Base-by-base conservation (phyloP, 177 flowering plant species). In the Vitis hybrid region DNA sequence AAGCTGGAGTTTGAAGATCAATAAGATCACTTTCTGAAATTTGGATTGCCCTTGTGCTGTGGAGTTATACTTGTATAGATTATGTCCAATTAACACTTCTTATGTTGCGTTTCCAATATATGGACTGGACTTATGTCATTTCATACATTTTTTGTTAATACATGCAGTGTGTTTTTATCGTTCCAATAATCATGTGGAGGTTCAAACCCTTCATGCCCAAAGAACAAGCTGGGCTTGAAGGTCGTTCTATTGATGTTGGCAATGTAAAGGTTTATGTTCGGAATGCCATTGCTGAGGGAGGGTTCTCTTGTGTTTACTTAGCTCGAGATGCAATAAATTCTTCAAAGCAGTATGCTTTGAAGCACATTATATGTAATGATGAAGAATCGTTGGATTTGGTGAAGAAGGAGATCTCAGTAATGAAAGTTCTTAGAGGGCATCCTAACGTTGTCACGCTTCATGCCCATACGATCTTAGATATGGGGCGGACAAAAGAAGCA, bases 401-500 rank as follows among this genome's bases (percentile, higher is more conserved):
- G 6, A 78, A 70, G 87, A 96, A 92, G 79, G 99, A 96, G 83
- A 88, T 96, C 30, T 83, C 84, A 4, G 96, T 94, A 59, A 88
- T 96, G 97, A 94, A 92, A 78, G 78, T 80, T 14, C 92, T 96
- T 11, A 84, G 62, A 74, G 99, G 97, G 13, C 99, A 96, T 67
- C 97, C 98, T 1, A 96, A 96, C 84, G 82, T 94, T 65, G 97
- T 96, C 45, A 74, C 86, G 5, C 93, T 96, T 70, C 69, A 65
- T 67, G 89, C 91, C 0, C 88, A 90, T 70, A 73, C 89, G 18
- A 73, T 92, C 39, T 63, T 94, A 63, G 97, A 93, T 73, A 87
- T 88, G 97, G 99, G 97, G 13, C 83, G 98, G 72, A 89, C 92
- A n/a, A 96, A 91, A 72, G 98, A 96, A 78, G 97, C 91, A 32